phyloP scores from a whole-genome alignment of 352 stramenopile genomes.

The Globisporangium solare region DNA sequence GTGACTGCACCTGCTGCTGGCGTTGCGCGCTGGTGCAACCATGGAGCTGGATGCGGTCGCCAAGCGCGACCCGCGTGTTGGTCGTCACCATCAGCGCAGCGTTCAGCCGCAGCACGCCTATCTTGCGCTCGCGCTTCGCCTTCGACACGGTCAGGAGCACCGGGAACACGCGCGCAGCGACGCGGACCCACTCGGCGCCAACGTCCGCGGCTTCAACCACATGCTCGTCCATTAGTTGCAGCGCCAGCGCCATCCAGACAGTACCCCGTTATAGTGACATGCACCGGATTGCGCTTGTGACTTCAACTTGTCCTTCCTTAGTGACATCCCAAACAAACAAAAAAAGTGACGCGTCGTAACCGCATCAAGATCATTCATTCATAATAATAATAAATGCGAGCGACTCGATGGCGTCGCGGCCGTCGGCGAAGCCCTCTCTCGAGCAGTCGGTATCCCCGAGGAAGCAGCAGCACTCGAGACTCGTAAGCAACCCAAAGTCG shows the following conservation, averaged over 20 bases:
- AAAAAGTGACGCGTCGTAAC: too few relatives aligned
- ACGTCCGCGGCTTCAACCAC: background rate
- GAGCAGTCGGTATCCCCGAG: background rate
- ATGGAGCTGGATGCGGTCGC: constrained; percentile 31
- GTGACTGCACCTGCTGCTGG: background rate
- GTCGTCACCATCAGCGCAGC: constrained; percentile 28
- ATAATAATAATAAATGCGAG: too few relatives aligned
- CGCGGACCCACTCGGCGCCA: constrained; percentile 35
- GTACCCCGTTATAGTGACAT: too few relatives aligned
- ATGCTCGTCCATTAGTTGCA: constrained; percentile 4
- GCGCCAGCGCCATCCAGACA: too few relatives aligned
- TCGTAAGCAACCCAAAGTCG: background rate
- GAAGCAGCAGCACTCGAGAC: background rate
- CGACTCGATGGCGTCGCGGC: background rate
- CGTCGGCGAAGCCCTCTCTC: background rate
- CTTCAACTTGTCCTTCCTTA: too few relatives aligned
- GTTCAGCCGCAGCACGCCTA: constrained; percentile 34
- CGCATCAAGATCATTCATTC: too few relatives aligned
- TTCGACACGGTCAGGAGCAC: constrained; percentile 54
- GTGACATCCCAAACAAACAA: too few relatives aligned
- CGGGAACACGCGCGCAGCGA: constrained; percentile 45
- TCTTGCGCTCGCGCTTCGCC: constrained; percentile 53
- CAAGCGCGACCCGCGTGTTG: constrained; percentile 19
- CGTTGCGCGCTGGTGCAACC: too few relatives aligned
- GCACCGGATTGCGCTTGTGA: too few relatives aligned